Conservation (phyloP, 352 stramenopile species). For the Pythium brachiatum region DNA sequence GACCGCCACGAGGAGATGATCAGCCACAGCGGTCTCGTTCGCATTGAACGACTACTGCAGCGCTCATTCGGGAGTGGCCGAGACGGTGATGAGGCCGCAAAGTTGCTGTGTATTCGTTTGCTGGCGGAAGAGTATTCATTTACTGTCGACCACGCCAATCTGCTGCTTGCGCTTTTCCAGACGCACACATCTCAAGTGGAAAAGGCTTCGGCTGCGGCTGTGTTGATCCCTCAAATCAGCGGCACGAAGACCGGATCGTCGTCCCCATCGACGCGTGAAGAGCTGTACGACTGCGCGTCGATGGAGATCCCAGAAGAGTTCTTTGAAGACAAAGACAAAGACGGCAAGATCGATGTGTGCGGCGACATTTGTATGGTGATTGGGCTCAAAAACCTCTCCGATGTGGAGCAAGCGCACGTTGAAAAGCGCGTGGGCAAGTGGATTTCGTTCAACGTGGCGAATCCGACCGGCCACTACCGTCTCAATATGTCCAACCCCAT, state of each 20-base stretch:
- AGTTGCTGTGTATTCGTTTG: conserved; percentile 59
- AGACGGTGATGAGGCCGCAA: conserved; percentile 55
- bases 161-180: conserved; percentile 55
- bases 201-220: conserved; percentile 57
- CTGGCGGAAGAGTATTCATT: conserved; percentile 66
- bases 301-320: conserved; percentile 60
- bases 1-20: conserved; percentile 58
- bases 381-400: conserved; percentile 58
- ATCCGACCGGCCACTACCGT: conserved; percentile 62
- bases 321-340: conserved; percentile 78
- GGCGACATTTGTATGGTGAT: conserved; percentile 77
- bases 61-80: conserved; percentile 41
- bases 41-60: conserved; percentile 38
- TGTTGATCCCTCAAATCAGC: conserved; percentile 63
- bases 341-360: conserved; percentile 80
- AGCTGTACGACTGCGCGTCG: conserved; percentile 55
- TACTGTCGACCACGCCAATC: conserved; percentile 52
- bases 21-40: conserved; percentile 33
- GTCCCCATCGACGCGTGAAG: conserved; percentile 22
- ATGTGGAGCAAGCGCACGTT: conserved; percentile 66
- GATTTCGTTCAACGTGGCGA: conserved; percentile 73
- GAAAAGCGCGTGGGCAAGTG: conserved; percentile 74
- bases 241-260: conserved; percentile 19
- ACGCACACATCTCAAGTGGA: conserved; percentile 66
- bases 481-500: conserved; percentile 71